Percentiles rank a stretch among this genome's conserved stretches.
These are phyloP conservation scores for Moesziomyces sp. DNA, from an alignment of 1,284 basidiomycete species.

Conservation along the genomic window DNA sequence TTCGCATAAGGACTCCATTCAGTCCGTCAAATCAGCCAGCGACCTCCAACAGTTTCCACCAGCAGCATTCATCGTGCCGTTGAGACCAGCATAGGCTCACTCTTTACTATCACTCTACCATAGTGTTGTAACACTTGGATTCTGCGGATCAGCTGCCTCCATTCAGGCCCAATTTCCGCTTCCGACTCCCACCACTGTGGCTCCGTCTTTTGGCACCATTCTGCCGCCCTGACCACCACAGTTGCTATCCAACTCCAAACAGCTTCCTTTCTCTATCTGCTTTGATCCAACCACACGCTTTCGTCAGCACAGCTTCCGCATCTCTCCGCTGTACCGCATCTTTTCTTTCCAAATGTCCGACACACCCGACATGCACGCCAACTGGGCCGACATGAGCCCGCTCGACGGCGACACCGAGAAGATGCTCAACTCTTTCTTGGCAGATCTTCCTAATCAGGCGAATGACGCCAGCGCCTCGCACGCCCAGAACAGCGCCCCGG, in stretches of 20 bases:
- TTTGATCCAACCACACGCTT: neutral
- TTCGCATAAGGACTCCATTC: conserved; percentile 15
- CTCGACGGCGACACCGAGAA: conserved; percentile 34
- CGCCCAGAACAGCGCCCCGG: neutral
- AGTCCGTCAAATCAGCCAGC: conserved; percentile 3
- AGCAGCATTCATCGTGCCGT: neutral
- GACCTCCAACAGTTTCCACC: neutral
- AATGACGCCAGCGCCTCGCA: neutral
- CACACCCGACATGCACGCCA: conserved; percentile 11
- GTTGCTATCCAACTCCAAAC: neutral
- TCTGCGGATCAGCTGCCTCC: conserved; percentile 14
- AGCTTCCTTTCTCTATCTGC: neutral
- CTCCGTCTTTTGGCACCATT: conserved; percentile 27
- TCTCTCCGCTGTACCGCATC: neutral
- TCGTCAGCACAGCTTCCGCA: neutral
- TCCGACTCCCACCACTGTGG: conserved; percentile 6
- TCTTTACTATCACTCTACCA: neutral
- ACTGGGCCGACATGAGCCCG: conserved; percentile 21
- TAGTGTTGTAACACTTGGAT: conserved; percentile 1
- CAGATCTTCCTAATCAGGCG: neutral
- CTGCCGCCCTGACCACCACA: conserved; percentile 15
- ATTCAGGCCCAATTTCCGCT: conserved; percentile 20
- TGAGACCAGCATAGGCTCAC: neutral
- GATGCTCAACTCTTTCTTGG: conserved; percentile 31
- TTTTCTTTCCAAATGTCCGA: conserved; percentile 9